Evolutionary conservation across 495 filamentous ascomycete species (phyloP).

Genomic region (Eremomyces bilateralis): DNA sequence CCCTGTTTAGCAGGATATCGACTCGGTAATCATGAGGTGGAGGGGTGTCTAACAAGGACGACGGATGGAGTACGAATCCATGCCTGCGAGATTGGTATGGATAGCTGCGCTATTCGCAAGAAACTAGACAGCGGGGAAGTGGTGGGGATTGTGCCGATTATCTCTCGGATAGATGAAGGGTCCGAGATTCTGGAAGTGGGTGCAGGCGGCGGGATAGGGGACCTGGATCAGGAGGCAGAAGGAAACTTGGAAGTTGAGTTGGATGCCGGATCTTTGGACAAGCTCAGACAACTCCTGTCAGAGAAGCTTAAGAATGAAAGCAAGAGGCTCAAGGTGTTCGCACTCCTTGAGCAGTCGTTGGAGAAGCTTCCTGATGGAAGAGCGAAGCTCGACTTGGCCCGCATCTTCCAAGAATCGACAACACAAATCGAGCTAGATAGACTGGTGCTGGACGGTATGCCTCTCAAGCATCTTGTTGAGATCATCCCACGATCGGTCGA

Average conservation of each 20-base stretch:
- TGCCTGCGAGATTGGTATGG: constrained; percentile 65
- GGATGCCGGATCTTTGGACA: constrained; percentile 24
- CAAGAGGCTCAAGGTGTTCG: constrained; percentile 4
- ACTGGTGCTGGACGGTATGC: neutral
- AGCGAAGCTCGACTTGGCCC: neutral
- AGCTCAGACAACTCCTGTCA: constrained; percentile 9
- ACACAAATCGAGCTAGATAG: neutral
- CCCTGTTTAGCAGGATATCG: constrained; percentile 52
- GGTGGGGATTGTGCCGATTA: constrained; percentile 60
- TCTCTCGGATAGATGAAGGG: constrained; percentile 34
- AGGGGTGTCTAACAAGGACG: constrained; percentile 48
- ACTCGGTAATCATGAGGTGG: constrained; percentile 45
- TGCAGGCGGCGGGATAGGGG: constrained; percentile 58
- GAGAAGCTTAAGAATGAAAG: constrained; percentile 6
- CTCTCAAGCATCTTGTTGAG: neutral
- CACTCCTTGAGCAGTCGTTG: constrained; percentile 4
- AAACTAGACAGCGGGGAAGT: constrained; percentile 18
- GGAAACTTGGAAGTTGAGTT: constrained; percentile 43
- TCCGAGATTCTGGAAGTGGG: constrained; percentile 48
- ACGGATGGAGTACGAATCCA: constrained; percentile 51
- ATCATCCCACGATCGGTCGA: neutral
- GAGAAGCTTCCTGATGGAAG: constrained; percentile 2
- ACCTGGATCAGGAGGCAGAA: constrained; percentile 44
- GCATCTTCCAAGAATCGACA: neutral
- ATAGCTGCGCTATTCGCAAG: constrained; percentile 34